Percentiles rank a stretch among this genome's conserved stretches.
These are phyloP conservation scores for Penstemon newberryi DNA, from an alignment of 257 asterid species.

Conservation along the genomic window DNA sequence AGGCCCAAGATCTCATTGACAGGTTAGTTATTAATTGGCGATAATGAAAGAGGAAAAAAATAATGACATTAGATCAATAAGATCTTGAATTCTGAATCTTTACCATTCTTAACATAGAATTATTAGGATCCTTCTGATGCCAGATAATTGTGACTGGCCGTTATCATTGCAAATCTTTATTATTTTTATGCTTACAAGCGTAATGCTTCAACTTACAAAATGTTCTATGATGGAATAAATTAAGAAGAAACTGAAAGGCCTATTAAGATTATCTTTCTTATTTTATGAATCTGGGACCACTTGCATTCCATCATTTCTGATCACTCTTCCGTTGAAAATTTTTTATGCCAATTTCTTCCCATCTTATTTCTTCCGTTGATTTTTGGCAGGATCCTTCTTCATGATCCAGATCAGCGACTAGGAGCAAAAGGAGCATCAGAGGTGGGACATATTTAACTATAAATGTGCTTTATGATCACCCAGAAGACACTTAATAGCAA, in stretches of 20 bases:
- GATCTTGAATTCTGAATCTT: conserved; percentile 15
- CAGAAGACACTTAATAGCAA: conserved; percentile 7
- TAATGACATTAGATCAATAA: background rate
- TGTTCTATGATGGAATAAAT: conserved; percentile 3
- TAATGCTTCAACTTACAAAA: background rate
- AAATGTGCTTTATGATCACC: conserved; percentile 9
- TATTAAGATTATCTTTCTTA: conserved; percentile 16
- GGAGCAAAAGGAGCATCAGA: conserved; percentile 93
- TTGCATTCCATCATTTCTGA: conserved; percentile 14
- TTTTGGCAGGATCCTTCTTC: conserved; percentile 69
- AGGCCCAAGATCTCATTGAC: conserved; percentile 81
- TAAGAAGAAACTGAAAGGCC: background rate
- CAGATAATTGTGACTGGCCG: background rate
- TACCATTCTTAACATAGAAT: conserved; percentile 27
- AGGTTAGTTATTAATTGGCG: conserved; percentile 49
- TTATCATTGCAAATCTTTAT: conserved; percentile 13
- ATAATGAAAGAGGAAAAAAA: conserved; percentile 10
- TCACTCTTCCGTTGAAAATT: conserved; percentile 17
- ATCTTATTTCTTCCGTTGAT: conserved; percentile 22
- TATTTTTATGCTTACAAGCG: conserved; percentile 12
- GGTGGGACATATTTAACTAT: conserved; percentile 42
- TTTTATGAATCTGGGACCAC: conserved; percentile 19
- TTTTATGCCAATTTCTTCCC: background rate
- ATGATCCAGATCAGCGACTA: conserved; percentile 78
- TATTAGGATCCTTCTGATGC: conserved; percentile 16